Evolutionary conservation across 208 protist species (phyloP).

Genomic region (Crithidia brevicula): DNA sequence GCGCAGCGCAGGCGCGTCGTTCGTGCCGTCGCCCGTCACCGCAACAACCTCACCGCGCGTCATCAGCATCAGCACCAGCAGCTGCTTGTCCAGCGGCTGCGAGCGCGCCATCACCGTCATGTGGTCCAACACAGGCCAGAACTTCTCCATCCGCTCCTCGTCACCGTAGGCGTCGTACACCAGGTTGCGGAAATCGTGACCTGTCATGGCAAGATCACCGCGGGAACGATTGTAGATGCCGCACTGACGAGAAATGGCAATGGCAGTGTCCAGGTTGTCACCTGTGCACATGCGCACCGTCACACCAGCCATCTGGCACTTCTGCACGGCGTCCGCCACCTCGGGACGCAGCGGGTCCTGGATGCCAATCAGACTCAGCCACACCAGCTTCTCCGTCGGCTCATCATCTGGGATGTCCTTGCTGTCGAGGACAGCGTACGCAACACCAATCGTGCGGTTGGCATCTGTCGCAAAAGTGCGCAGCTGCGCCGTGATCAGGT

Average conservation of each 20-base stretch:
- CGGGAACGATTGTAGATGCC: constrained; percentile 77
- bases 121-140: constrained; percentile 70
- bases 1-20: constrained; percentile 97
- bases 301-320: constrained; percentile 95
- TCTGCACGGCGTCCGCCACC: constrained; percentile 87
- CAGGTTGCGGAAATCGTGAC: constrained; percentile 88
- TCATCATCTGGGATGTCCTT: constrained; percentile 59
- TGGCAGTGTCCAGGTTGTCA: constrained; percentile 94
- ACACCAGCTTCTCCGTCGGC: constrained; percentile 83
- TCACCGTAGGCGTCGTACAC: constrained; percentile 80
- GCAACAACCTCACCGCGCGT: constrained; percentile 76
- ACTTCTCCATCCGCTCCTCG: constrained; percentile 70
- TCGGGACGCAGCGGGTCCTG: constrained; percentile 95
- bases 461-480: constrained; percentile 55
- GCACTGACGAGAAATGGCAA: constrained; percentile 94
- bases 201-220: constrained; percentile 88
- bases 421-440: constrained; percentile 39
- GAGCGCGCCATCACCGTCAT: constrained; percentile 91
- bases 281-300: constrained; percentile 97
- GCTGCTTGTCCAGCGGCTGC: constrained; percentile 89
- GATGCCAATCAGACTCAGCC: constrained; percentile 94
- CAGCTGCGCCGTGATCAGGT: constrained; percentile 50
- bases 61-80: constrained; percentile 88
- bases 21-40: constrained; percentile 97
- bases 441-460: constrained; percentile 88